These are phyloP conservation scores for Daldinia concentrica DNA, from an alignment of 495 filamentous ascomycete species.

Conservation along the genomic window DNA sequence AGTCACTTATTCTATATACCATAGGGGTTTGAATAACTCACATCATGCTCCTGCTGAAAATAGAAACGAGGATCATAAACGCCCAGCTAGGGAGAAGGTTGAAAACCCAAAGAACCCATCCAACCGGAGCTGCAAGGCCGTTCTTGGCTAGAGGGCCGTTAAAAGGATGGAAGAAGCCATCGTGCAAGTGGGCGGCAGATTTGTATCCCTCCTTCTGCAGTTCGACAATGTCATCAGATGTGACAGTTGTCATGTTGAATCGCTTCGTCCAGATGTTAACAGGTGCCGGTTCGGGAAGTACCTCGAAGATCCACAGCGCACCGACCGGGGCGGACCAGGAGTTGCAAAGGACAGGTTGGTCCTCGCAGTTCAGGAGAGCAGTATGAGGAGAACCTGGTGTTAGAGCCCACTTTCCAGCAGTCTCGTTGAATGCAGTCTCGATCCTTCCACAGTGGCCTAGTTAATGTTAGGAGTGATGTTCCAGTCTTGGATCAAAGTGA, in stretches of 20 bases:
- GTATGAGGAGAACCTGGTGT: conserved; percentile 74
- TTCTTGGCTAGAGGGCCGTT: conserved; percentile 74
- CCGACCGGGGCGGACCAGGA: conserved; percentile 78
- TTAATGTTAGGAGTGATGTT: conserved; percentile 21
- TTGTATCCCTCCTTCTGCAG: conserved; percentile 72
- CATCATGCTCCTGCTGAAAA: conserved; percentile 87
- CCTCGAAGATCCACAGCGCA: conserved; percentile 74
- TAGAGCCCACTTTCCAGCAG: conserved; percentile 71
- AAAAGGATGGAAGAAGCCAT: conserved; percentile 82
- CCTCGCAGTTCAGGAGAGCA: conserved; percentile 80
- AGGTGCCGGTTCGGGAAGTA: conserved; percentile 63
- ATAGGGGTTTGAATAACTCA: conserved; percentile 61
- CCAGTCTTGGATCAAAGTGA: not conserved
- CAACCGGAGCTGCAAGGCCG: conserved; percentile 70
- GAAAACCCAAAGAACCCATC: conserved; percentile 78
- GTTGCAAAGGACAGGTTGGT: conserved; percentile 81
- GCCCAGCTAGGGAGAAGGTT: conserved; percentile 65
- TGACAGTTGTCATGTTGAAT: conserved; percentile 73
- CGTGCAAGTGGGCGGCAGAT: conserved; percentile 63
- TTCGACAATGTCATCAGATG: conserved; percentile 67
- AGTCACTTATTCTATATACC: not conserved
- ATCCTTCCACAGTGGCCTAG: conserved; percentile 57
- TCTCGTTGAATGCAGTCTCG: conserved; percentile 66
- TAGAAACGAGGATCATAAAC: conserved; percentile 82
- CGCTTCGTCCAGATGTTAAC: conserved; percentile 69